phyloP scores from a whole-genome alignment of 208 protist genomes.

The Acanthamoeba triangularis region DNA sequence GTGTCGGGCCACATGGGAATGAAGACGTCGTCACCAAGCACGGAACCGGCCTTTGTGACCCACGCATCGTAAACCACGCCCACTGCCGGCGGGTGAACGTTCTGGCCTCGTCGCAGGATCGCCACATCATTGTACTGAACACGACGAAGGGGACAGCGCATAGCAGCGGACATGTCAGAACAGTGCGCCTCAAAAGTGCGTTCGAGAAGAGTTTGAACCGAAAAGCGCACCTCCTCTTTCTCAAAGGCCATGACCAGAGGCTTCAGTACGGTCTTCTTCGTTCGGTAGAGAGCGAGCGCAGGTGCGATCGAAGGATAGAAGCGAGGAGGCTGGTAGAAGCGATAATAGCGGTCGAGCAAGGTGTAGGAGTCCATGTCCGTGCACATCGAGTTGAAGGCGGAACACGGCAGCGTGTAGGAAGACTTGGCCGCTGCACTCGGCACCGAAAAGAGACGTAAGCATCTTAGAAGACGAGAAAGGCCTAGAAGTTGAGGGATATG shows the following conservation, averaged over 20 bases:
- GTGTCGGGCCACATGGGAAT: constrained; percentile 16
- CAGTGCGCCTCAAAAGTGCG: too few relatives aligned
- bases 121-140: not conserved
- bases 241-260: not conserved
- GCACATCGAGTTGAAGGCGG: not conserved
- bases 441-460: not conserved
- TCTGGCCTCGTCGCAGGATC: not conserved
- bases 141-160: not conserved
- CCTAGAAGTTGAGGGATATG: not conserved
- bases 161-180: too few relatives aligned
- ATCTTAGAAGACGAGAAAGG: not conserved
- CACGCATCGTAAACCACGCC: constrained; percentile 27
- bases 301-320: not conserved
- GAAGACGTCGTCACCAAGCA: constrained; percentile 43
- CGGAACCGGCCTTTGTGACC: constrained; percentile 1
- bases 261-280: not conserved
- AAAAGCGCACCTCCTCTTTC: not conserved
- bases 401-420: not conserved
- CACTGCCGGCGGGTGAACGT: constrained; percentile 1
- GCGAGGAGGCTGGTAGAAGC: not conserved
- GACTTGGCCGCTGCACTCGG: not conserved
- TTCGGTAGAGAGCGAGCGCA: not conserved
- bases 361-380: not conserved
- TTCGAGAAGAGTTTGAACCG: not conserved
- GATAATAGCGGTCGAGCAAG: not conserved